Conservation (phyloP, 2,329 filamentous ascomycete species). For the Colletotrichum sansevieriae region DNA sequence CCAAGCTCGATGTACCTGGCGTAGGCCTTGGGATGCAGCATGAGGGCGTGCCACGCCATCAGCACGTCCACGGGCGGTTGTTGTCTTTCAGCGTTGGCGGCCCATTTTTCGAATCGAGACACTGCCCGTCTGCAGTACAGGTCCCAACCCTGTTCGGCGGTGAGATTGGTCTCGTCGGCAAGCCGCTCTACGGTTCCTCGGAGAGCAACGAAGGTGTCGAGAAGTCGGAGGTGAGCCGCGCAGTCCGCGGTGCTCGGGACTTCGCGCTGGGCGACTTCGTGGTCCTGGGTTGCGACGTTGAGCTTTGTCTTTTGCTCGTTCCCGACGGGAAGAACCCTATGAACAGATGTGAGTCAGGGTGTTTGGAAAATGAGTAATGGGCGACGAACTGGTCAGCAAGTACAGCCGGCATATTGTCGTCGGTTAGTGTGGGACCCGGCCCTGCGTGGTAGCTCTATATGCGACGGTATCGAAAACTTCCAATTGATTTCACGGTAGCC, state of each 20-base stretch:
- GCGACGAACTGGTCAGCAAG: constrained; percentile 24
- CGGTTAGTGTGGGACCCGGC: constrained; percentile 8
- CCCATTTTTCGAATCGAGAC: constrained; percentile 44
- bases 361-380: background rate
- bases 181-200: constrained; percentile 48
- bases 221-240: constrained; percentile 70
- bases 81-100: background rate
- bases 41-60: constrained; percentile 54
- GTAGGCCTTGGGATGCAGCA: constrained; percentile 50
- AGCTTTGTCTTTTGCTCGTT: constrained; percentile 17
- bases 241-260: constrained; percentile 52
- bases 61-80: constrained; percentile 49
- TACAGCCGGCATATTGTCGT: constrained; percentile 32
- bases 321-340: constrained; percentile 6
- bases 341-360: background rate
- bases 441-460: background rate
- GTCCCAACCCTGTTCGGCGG: constrained; percentile 45
- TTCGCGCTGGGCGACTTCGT: background rate
- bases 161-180: constrained; percentile 28
- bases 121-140: constrained; percentile 47
- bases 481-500: background rate
- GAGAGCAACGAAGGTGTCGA: constrained; percentile 69
- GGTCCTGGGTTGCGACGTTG: background rate
- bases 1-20: constrained; percentile 31
- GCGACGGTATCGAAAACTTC: background rate